Evolutionary conservation across 441 rosid genomes (phyloP).

Genomic region (Monsonia emarginata): DNA sequence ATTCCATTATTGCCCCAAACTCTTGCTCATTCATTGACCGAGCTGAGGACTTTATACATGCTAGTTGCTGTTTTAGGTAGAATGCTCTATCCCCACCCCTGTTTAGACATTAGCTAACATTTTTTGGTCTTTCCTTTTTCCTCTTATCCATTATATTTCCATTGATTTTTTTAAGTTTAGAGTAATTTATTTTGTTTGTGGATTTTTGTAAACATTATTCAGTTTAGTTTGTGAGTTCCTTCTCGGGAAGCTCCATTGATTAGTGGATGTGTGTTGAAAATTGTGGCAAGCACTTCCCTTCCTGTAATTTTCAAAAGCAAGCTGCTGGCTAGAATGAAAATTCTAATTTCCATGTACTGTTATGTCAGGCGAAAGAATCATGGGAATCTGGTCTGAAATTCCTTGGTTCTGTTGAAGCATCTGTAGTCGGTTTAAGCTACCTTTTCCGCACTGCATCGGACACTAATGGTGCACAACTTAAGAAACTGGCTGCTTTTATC

Average conservation of each 20-base stretch:
- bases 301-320: not conserved
- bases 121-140: no score
- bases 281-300: no score
- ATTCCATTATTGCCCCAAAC: not conserved
- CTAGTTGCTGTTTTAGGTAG: no score
- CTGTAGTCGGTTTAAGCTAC: constrained; percentile 80
- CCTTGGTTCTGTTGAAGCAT: constrained; percentile 63
- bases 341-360: not conserved
- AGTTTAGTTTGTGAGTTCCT: no score
- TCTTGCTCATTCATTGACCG: not conserved
- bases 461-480: constrained; percentile 51
- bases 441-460: constrained; percentile 56
- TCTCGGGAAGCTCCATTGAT: not conserved
- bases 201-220: not conserved
- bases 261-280: not conserved
- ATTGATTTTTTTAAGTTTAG: not conserved
- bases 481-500: constrained; percentile 59
- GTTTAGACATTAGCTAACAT: not conserved
- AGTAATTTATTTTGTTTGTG: no score
- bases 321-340: not conserved
- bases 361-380: constrained; percentile 30
- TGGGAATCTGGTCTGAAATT: constrained; percentile 26
- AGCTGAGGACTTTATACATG: no score
- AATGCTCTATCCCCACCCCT: no score
- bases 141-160: no score